These are phyloP conservation scores for Benincasa hispida DNA, from an alignment of 306 rosid species.

Conservation along the genomic window DNA sequence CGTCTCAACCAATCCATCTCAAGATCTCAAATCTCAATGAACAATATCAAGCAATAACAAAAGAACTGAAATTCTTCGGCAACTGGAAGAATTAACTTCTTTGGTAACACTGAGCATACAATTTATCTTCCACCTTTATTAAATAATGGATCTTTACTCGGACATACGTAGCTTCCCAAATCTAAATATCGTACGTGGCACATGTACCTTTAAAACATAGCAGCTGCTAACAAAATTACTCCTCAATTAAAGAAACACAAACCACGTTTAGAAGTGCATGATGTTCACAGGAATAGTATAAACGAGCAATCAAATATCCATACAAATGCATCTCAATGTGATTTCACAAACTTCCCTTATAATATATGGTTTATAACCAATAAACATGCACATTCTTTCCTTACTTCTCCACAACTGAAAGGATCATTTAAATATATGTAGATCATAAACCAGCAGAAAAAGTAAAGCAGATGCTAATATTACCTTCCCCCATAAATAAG, in stretches of 20 bases:
- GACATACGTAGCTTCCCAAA: background rate
- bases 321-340: background rate
- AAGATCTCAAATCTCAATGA: background rate
- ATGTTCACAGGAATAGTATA: background rate
- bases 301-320: background rate
- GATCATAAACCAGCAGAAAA: constrained; percentile 4
- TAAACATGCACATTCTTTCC: background rate
- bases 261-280: background rate
- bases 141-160: background rate
- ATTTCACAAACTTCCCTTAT: background rate
- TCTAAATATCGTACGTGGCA: background rate
- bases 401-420: background rate
- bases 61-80: background rate
- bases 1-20: background rate
- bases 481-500: constrained; percentile 99
- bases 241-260: background rate
- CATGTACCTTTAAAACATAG: background rate
- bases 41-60: background rate
- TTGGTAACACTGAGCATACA: background rate
- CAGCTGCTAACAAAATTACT: background rate
- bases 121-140: background rate
- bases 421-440: constrained; percentile 4
- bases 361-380: background rate
- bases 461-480: background rate
- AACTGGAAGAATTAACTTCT: background rate